A percentile compares a stretch with the other conserved stretches of the same genome.
These are phyloP conservation scores for Tetrahymena malaccensis DNA, from an alignment of 73 alveolate genomes.

Conservation along the genomic window DNA sequence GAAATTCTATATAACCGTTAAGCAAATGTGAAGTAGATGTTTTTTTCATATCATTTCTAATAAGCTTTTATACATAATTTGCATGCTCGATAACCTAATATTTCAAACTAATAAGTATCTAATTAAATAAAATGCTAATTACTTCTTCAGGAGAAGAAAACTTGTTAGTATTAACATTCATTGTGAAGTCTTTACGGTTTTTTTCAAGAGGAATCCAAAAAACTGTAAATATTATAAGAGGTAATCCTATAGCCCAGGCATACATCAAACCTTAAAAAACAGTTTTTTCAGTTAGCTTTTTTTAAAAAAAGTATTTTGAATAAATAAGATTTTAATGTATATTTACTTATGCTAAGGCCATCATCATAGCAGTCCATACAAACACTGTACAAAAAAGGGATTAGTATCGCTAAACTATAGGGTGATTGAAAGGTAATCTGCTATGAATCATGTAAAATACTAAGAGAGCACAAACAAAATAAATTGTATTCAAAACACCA, in stretches of 20 bases:
- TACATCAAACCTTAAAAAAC: neutral
- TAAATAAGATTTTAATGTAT: neutral
- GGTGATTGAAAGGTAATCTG: neutral
- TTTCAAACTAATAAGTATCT: neutral
- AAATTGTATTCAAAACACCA: neutral
- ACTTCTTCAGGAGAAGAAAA: neutral
- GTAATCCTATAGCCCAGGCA: neutral
- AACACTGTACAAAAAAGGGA: neutral
- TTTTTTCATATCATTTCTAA: slow-evolving; percentile 26
- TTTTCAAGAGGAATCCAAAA: neutral
- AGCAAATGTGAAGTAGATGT: slow-evolving; percentile 16
- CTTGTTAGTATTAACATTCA: neutral
- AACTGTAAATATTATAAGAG: neutral
- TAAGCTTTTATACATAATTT: slow-evolving; percentile 11
- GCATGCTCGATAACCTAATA: slow-evolving; percentile 29
- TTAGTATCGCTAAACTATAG: neutral
- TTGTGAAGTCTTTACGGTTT: neutral
- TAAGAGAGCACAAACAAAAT: neutral
- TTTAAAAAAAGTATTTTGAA: neutral
- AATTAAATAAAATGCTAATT: neutral
- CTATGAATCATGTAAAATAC: neutral
- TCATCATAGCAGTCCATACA: neutral
- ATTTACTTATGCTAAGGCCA: neutral
- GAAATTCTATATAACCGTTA: slow-evolving; percentile 40
- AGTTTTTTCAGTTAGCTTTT: neutral